Evolutionary conservation across 208 protist species (phyloP).

Genomic region (Trypanosoma caninum): DNA sequence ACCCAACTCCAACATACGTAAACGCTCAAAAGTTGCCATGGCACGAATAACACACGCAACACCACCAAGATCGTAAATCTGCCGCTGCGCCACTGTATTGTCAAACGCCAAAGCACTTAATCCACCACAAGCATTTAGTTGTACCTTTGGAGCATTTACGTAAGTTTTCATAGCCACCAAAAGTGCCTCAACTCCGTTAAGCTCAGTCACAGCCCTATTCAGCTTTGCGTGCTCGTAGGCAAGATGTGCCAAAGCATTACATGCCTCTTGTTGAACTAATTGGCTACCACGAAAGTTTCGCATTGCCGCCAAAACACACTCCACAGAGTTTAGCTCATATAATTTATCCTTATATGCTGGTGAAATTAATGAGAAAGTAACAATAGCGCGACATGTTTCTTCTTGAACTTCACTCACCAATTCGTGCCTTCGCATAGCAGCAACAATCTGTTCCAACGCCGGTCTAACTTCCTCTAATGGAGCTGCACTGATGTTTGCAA

Average conservation of each 20-base stretch:
- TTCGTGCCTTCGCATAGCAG: constrained; percentile 80
- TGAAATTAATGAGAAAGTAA: constrained; percentile 84
- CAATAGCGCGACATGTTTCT: constrained; percentile 86
- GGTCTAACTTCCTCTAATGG: constrained; percentile 46
- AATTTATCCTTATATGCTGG: constrained; percentile 83
- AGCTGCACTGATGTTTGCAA: constrained; percentile 84
- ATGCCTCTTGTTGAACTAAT: constrained; percentile 88
- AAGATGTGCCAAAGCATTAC: constrained; percentile 89
- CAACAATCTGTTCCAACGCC: constrained; percentile 77
- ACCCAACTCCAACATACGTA: constrained; percentile 89
- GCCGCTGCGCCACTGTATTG: constrained; percentile 83
- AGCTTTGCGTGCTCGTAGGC: constrained; percentile 87
- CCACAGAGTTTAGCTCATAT: constrained; percentile 63
- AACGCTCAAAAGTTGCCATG: constrained; percentile 83
- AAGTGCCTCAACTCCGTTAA: constrained; percentile 70
- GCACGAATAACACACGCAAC: constrained; percentile 86
- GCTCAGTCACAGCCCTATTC: constrained; percentile 72
- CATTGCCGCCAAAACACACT: constrained; percentile 74
- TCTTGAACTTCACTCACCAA: constrained; percentile 83
- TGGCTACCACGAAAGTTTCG: constrained; percentile 64
- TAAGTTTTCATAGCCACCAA: constrained; percentile 76
- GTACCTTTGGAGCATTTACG: constrained; percentile 74
- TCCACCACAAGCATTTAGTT: constrained; percentile 89
- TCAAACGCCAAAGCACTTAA: constrained; percentile 91
- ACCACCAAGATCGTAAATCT: constrained; percentile 87